A percentile compares a stretch with the other conserved stretches of the same genome.
Evolutionary conservation across 139 green algal species (phyloP).

Genomic region (Spirogloea muscicola): DNA sequence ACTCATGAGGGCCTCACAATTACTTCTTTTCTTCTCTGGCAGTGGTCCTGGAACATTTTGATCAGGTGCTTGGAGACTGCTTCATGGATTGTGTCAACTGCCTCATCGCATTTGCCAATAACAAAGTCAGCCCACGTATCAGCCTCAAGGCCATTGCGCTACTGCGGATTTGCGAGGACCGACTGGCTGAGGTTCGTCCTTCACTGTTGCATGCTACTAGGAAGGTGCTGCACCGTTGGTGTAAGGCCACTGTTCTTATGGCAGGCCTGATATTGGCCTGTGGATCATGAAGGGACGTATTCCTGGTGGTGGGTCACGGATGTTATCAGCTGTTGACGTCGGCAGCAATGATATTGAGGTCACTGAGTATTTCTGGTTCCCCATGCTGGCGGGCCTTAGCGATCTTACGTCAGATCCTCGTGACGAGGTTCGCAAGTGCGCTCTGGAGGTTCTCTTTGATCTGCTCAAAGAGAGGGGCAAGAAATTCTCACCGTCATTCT

Average conservation of each 20-base stretch:
- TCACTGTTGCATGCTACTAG: neutral
- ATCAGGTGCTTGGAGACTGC: constrained; percentile 90
- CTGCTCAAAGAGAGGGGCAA: constrained; percentile 84
- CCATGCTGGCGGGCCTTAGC: constrained; percentile 89
- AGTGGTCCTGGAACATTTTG: constrained; percentile 73
- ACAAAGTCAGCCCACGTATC: constrained; percentile 85
- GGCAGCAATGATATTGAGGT: constrained; percentile 27
- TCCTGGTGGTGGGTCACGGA: constrained; percentile 13
- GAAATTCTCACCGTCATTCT: constrained; percentile 85
- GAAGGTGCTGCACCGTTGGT: neutral
- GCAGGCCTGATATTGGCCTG: neutral
- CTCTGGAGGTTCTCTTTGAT: constrained; percentile 82
- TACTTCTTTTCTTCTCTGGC: neutral
- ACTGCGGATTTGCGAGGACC: constrained; percentile 91
- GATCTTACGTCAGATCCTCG: constrained; percentile 96
- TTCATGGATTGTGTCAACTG: constrained; percentile 99
- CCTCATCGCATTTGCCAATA: constrained; percentile 98
- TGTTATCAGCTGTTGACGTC: constrained; percentile 11
- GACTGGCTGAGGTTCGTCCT: constrained; percentile 75
- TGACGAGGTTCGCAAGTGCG: constrained; percentile 70
- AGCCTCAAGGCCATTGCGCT: constrained; percentile 95
- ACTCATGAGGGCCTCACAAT: neutral
- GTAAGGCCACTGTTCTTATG: neutral
- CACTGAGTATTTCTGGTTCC: constrained; percentile 91
- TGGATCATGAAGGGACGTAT: constrained; percentile 10